Conservation (phyloP, 208 protist species). For the Vickermania ingenoplastis region DNA sequence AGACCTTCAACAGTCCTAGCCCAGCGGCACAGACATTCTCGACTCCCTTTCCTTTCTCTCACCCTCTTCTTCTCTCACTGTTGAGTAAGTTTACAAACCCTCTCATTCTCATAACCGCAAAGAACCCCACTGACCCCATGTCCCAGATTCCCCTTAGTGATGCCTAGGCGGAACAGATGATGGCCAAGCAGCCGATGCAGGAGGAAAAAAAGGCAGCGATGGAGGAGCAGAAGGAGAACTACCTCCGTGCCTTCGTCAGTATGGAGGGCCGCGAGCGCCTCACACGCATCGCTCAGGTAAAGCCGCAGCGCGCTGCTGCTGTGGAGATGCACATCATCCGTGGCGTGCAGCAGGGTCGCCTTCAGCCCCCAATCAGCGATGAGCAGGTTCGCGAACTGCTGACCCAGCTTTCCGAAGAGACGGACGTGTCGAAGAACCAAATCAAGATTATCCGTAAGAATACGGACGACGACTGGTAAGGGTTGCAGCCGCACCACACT, state of each 20-base stretch:
- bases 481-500: no score
- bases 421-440: no score
- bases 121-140: no score
- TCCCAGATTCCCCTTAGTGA: conserved; percentile 78
- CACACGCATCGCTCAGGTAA: conserved; percentile 83
- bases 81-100: no score
- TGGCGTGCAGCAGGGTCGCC: conserved; percentile 70
- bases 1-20: no score
- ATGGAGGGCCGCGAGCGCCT: conserved; percentile 82
- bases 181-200: conserved; percentile 80
- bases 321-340: conserved; percentile 88
- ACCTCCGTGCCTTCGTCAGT: conserved; percentile 77
- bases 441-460: no score
- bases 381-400: conserved; percentile 76
- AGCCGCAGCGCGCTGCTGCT: conserved; percentile 64
- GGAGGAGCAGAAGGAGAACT: conserved; percentile 83
- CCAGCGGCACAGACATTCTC: no score
- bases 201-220: no score
- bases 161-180: conserved; percentile 81
- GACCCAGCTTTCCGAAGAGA: conserved; percentile 36
- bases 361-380: conserved; percentile 81
- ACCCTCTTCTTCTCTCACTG: no score
- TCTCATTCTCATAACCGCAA: no score
- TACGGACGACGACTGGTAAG: no score
- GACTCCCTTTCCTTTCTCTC: no score